Percentiles rank a stretch among this genome's conserved stretches.
phyloP scores from a whole-genome alignment of 768 basidiomycete genomes.

The Lentinula edodes region DNA sequence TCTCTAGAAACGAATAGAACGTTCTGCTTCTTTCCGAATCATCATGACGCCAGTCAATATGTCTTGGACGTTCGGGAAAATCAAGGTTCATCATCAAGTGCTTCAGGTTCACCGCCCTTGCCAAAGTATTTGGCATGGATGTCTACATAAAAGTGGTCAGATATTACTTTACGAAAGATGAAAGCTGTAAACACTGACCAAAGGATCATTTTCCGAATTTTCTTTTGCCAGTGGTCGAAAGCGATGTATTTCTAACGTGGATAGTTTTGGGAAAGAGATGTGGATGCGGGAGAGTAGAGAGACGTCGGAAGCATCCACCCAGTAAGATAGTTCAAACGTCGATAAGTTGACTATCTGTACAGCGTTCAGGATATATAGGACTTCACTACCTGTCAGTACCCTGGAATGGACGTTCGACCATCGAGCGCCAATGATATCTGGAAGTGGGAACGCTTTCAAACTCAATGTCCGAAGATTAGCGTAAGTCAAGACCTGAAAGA shows the following conservation, averaged over 20 bases:
- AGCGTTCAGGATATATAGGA: not conserved
- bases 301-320: not conserved
- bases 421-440: not conserved
- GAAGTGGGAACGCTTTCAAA: not conserved
- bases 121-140: not conserved
- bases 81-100: slow-evolving; percentile 2
- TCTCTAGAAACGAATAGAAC: not conserved
- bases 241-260: slow-evolving; percentile 1
- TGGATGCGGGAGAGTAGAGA: not conserved
- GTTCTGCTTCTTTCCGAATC: not conserved
- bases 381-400: not conserved
- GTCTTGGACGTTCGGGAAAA: slow-evolving; percentile 1
- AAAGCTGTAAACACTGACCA: not conserved
- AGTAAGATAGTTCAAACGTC: not conserved
- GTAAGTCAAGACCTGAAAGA: not conserved
- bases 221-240: not conserved
- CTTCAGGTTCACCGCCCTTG: not conserved
- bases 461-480: not conserved
- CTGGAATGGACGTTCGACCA: slow-evolving; percentile 1
- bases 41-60: not conserved
- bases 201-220: slow-evolving; percentile 4
- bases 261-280: not conserved
- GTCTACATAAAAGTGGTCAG: not conserved
- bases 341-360: not conserved
- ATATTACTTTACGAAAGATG: too few species aligned